phyloP scores from a whole-genome alignment of 805 yeast species.

The Wickerhamiella alocasiicola region DNA sequence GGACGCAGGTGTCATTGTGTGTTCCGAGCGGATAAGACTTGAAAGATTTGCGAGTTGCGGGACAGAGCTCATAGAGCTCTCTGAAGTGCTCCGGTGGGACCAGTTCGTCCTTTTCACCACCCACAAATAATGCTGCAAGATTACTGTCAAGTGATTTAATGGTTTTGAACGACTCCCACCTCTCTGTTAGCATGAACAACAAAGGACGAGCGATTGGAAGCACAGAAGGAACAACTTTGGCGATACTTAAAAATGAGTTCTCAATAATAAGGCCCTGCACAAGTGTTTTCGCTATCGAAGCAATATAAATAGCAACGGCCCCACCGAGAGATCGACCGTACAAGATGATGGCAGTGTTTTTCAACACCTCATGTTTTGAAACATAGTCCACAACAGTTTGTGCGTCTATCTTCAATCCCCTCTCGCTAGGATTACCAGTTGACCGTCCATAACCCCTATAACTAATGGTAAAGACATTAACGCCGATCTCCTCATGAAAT shows the following conservation, averaged over 20 bases:
- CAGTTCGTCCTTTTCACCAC: slow-evolving; percentile 72
- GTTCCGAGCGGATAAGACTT: slow-evolving; percentile 45
- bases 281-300: slow-evolving; percentile 40
- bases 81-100: slow-evolving; percentile 84
- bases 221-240: slow-evolving; percentile 41
- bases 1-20: slow-evolving; percentile 76
- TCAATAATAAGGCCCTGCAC: slow-evolving; percentile 64
- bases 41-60: slow-evolving; percentile 39
- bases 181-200: slow-evolving; percentile 62
- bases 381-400: slow-evolving; percentile 54
- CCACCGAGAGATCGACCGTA: slow-evolving; percentile 94
- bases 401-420: slow-evolving; percentile 73
- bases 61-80: slow-evolving; percentile 40
- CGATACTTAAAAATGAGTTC: slow-evolving; percentile 70
- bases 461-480: slow-evolving; percentile 73
- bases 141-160: slow-evolving; percentile 39
- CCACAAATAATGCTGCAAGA: slow-evolving; percentile 57
- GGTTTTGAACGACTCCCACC: slow-evolving; percentile 66
- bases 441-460: slow-evolving; percentile 86
- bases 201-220: slow-evolving; percentile 16
- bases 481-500: slow-evolving; percentile 47
- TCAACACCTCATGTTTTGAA: slow-evolving; percentile 39
- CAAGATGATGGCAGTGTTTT: slow-evolving; percentile 43
- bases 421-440: slow-evolving; percentile 63
- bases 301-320: slow-evolving; percentile 79